These are phyloP conservation scores for Conticribra weissflogii DNA, from an alignment of 108 stramenopile species.

Conservation along the genomic window DNA sequence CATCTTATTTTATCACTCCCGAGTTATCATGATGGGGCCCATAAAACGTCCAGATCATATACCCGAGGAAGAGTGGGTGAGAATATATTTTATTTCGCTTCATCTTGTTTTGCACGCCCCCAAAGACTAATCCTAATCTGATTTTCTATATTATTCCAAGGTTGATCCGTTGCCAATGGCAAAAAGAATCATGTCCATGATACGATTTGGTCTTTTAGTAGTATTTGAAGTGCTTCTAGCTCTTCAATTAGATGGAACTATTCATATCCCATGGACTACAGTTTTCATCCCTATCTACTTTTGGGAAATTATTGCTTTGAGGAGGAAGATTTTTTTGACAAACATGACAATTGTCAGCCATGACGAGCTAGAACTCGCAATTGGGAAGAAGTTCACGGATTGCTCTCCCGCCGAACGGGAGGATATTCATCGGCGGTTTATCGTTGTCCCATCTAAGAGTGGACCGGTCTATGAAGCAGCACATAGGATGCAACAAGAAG, in stretches of 20 bases:
- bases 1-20: slow-evolving; percentile 74
- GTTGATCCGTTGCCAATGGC: slow-evolving; percentile 86
- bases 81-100: not conserved
- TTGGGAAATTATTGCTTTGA: slow-evolving; percentile 75
- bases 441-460: slow-evolving; percentile 70
- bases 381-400: slow-evolving; percentile 75
- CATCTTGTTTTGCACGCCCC: not conserved
- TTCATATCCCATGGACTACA: slow-evolving; percentile 56
- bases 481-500: slow-evolving; percentile 53
- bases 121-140: not conserved
- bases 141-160: not conserved
- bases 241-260: slow-evolving; percentile 61
- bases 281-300: slow-evolving; percentile 76
- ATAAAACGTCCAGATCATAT: slow-evolving; percentile 82
- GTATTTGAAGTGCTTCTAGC: slow-evolving; percentile 71
- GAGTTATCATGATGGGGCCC: slow-evolving; percentile 84
- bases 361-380: slow-evolving; percentile 76
- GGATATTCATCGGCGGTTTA: slow-evolving; percentile 63
- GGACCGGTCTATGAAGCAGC: slow-evolving; percentile 71
- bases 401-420: slow-evolving; percentile 77
- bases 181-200: slow-evolving; percentile 59
- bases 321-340: slow-evolving; percentile 64
- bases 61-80: slow-evolving; percentile 78
- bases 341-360: slow-evolving; percentile 73
- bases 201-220: slow-evolving; percentile 64